Evolutionary conservation across 306 rosid species (phyloP), one percentile per base, ranked within the genome.

Genomic region (Delonix regia): DNA sequence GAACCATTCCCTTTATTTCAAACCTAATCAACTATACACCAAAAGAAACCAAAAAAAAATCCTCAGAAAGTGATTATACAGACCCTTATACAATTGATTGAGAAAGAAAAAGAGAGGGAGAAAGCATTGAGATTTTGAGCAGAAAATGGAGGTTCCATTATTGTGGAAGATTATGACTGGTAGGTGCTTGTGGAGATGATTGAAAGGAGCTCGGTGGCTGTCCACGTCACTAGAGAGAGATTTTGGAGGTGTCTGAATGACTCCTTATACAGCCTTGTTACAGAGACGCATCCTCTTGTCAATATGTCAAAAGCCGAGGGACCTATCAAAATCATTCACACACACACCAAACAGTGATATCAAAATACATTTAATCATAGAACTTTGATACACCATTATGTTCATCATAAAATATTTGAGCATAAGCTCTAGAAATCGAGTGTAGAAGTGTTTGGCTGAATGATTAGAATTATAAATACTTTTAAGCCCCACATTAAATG

Each of bases 161-260:
- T 34, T 34, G 2, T 3, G 1, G 3, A 48, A 51, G 69, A 65
- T 44, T 61, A 48, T 62, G 57, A 71, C 41, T 79, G 70, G 36
- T 75, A 64, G 64, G 44, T 78, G 64, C 67, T 36, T 53, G 68
- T 69, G 66, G 83, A 71, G 72, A 87, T 64, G 10, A 87, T 86
- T 53, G 89, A 81, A 66, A 87, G 53, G 47, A 92, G 93, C 65
- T 92, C 92, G 24, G 76, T 73, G 11, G 98, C 97, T 28, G 98
- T 92, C 98, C 97, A 92, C 24, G 97, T 94, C 80, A 92, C 89
- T 2, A 89, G 88, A 25, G 92, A 90, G 71, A 94, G 93, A 74
- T 92, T 88, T 80, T 71, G 72, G 19, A 94, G 96, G 22, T 86
- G 78, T 47, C 80, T 55, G n/a, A 89, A 48, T 63, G 90, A 81